These are phyloP conservation scores for Melaleuca quinquenervia DNA, from an alignment of 345 rosid species.

Conservation along the genomic window DNA sequence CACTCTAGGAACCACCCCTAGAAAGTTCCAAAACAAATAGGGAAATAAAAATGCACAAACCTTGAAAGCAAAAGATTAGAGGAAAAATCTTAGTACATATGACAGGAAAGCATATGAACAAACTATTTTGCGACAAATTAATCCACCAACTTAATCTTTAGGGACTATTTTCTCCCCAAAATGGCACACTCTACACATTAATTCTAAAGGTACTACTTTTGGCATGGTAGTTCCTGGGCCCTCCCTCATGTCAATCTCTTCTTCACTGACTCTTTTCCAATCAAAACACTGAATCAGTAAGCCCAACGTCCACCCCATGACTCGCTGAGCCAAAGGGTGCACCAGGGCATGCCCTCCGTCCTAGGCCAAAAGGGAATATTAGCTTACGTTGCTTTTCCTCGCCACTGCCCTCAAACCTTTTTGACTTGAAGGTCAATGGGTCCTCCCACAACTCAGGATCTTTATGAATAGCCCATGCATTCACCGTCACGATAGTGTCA, in stretches of 20 bases:
- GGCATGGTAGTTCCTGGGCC: conserved; percentile 26
- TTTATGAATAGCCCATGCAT: conserved; percentile 44
- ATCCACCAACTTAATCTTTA: no score
- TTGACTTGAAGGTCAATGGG: conserved; percentile 27
- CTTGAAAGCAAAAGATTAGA: no score
- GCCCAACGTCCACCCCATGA: conserved; percentile 22
- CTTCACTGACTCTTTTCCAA: conserved; percentile 24
- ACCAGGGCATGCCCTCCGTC: conserved; percentile 47
- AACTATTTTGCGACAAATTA: no score
- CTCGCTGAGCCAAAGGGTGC: conserved; percentile 18
- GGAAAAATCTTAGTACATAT: no score
- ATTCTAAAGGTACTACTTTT: conserved; percentile 22
- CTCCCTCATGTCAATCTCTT: conserved; percentile 28
- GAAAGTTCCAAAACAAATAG: background rate
- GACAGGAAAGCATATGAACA: no score
- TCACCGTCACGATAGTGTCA: conserved; percentile 22
- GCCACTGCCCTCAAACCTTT: conserved; percentile 19
- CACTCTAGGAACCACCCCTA: background rate
- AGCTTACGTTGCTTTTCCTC: conserved; percentile 8
- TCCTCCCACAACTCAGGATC: conserved; percentile 36
- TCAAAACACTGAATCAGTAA: conserved; percentile 40
- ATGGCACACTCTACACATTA: conserved; percentile 26
- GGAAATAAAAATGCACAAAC: no score
- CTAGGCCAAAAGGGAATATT: conserved; percentile 29
- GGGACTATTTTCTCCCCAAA: background rate